phyloP scores from a whole-genome alignment of 768 basidiomycete species.

The Russula vinacea region DNA sequence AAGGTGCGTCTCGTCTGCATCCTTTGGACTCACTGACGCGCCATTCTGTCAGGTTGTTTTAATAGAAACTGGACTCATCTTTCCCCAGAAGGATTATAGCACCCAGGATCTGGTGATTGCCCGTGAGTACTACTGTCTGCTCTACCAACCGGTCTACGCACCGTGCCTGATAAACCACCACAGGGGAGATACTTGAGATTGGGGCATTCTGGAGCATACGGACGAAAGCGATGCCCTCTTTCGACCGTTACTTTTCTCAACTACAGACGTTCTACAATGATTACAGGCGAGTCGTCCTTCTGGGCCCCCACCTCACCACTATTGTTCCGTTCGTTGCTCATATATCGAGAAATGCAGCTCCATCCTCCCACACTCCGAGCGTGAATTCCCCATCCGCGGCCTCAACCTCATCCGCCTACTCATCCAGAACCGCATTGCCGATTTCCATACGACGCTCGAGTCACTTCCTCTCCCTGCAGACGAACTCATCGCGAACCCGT shows the following conservation, averaged over 20 bases:
- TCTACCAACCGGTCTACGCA: not conserved
- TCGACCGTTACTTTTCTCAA: slow-evolving; percentile 93
- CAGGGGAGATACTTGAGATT: slow-evolving; percentile 94
- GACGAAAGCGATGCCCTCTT: slow-evolving; percentile 82
- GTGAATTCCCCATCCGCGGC: slow-evolving; percentile 85
- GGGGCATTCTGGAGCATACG: slow-evolving; percentile 94
- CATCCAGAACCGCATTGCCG: slow-evolving; percentile 93
- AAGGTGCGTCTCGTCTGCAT: slow-evolving; percentile 51
- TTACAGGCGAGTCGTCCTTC: slow-evolving; percentile 52
- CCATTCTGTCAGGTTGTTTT: slow-evolving; percentile 58
- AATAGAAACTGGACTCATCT: slow-evolving; percentile 70
- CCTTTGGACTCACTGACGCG: not conserved
- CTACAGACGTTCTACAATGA: slow-evolving; percentile 88
- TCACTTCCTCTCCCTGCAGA: slow-evolving; percentile 73
- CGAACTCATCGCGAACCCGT: slow-evolving; percentile 63
- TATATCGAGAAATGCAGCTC: slow-evolving; percentile 43
- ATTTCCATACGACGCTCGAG: slow-evolving; percentile 96
- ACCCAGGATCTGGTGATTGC: slow-evolving; percentile 54
- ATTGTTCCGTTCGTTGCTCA: not conserved
- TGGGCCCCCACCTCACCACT: too few species aligned
- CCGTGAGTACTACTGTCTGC: slow-evolving; percentile 15
- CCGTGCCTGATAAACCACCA: not conserved
- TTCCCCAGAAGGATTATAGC: slow-evolving; percentile 65
- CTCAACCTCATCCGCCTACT: slow-evolving; percentile 93
- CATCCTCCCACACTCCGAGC: slow-evolving; percentile 75